Conservation (phyloP, 2,329 filamentous ascomycete genomes). For the Ophiostoma ips region DNA sequence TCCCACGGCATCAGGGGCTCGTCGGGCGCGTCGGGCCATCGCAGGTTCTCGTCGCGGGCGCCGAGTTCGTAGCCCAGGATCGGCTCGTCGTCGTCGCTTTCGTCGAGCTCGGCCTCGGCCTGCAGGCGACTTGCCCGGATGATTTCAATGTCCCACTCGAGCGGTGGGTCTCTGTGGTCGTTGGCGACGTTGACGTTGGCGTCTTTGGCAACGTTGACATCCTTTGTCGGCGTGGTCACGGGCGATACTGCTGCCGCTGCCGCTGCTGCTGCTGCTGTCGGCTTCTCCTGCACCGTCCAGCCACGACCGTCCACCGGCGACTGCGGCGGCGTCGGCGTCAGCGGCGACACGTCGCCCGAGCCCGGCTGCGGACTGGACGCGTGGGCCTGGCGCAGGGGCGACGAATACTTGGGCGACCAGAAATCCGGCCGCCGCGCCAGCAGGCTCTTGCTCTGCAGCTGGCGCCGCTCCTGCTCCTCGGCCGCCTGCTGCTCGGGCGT, state of each 20-base stretch:
- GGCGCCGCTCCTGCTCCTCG: not conserved
- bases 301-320: conserved; percentile 2
- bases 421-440: not conserved
- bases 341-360: not conserved
- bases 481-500: not conserved
- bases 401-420: conserved; percentile 2
- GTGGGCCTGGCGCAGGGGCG: conserved; percentile 5
- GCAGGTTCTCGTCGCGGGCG: not conserved
- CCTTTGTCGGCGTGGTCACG: no score
- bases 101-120: not conserved
- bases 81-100: not conserved
- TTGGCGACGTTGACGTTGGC: not conserved
- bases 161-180: conserved; percentile 3
- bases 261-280: no score
- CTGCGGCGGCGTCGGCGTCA: conserved; percentile 5
- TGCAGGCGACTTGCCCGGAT: conserved; percentile 5
- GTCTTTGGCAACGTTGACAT: no score
- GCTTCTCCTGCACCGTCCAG: no score
- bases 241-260: no score
- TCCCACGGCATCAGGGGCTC: conserved; percentile 11
- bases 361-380: not conserved
- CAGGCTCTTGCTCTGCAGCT: not conserved
- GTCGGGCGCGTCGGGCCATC: not conserved
- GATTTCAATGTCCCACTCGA: conserved; percentile 11
- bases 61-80: not conserved